These are phyloP conservation scores for Arthrobotrys sinensis DNA, from an alignment of 2,329 filamentous ascomycete species.

Conservation along the genomic window DNA sequence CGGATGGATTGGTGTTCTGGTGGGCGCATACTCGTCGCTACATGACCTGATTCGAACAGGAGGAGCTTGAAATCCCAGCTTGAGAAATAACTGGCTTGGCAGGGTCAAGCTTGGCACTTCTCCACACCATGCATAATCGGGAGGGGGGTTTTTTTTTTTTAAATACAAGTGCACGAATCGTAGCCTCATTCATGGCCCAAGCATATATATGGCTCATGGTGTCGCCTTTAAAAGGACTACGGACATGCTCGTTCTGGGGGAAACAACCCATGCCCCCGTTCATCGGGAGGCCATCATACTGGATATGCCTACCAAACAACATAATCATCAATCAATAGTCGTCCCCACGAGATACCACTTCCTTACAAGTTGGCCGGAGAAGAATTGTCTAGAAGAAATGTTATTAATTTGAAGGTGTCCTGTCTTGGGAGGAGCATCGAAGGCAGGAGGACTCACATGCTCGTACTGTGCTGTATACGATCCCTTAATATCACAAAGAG, in stretches of 20 bases:
- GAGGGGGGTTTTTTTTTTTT: too few species aligned
- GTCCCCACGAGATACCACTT: slow-evolving; percentile 87
- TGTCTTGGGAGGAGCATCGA: not conserved
- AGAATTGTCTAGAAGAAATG: slow-evolving; percentile 76
- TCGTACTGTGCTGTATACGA: slow-evolving; percentile 95
- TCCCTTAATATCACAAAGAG: slow-evolving; percentile 90
- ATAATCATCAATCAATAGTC: slow-evolving; percentile 76
- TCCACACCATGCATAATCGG: too few species aligned
- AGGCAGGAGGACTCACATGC: slow-evolving; percentile 77
- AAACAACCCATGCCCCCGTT: too few species aligned
- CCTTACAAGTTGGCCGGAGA: slow-evolving; percentile 84
- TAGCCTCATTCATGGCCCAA: too few species aligned
- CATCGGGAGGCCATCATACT: not conserved
- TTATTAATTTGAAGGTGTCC: not conserved
- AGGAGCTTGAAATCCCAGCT: slow-evolving; percentile 22
- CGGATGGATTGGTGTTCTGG: slow-evolving; percentile 13
- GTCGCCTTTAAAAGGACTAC: too few species aligned
- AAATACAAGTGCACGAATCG: too few species aligned
- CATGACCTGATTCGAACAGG: slow-evolving; percentile 26
- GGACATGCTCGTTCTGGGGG: too few species aligned
- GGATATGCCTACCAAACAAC: not conserved
- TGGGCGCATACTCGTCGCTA: slow-evolving; percentile 23
- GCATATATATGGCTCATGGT: too few species aligned
- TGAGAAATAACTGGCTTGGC: not conserved
- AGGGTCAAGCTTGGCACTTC: not conserved